phyloP scores from a whole-genome alignment of 2,329 filamentous ascomycete species.

The Gremmenia infestans region DNA sequence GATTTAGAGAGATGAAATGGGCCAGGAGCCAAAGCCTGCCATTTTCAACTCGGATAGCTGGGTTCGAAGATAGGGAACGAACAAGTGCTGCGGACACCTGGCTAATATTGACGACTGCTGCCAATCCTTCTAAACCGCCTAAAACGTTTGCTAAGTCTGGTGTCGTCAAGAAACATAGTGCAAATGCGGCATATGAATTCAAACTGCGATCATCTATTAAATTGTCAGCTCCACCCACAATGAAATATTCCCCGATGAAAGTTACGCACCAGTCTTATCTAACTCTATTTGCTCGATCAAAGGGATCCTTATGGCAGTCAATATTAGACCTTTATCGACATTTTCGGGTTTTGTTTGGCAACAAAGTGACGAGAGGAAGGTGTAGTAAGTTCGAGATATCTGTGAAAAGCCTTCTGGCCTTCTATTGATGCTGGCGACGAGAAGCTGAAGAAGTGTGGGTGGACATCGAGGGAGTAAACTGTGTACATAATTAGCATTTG shows the following conservation, averaged over 20 bases:
- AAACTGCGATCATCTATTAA: constrained; percentile 14
- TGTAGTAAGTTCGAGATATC: constrained; percentile 28
- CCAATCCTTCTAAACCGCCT: constrained; percentile 21
- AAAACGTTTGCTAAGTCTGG: constrained; percentile 24
- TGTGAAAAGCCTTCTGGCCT: constrained; percentile 18
- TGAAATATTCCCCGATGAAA: neutral
- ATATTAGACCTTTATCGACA: constrained; percentile 12
- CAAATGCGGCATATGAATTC: constrained; percentile 27
- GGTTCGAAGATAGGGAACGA: constrained; percentile 18
- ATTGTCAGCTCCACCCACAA: constrained; percentile 4
- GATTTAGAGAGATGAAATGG: constrained; percentile 58
- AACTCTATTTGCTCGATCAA: constrained; percentile 12
- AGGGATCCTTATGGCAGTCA: constrained; percentile 24
- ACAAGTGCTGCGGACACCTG: constrained; percentile 26
- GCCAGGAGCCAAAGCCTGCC: constrained; percentile 60
- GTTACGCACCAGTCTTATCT: constrained; percentile 13
- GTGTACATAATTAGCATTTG: constrained; percentile 10
- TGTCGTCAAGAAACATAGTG: constrained; percentile 28
- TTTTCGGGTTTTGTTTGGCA: constrained; percentile 2
- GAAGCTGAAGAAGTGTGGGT: constrained; percentile 19
- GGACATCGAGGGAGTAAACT: constrained; percentile 18
- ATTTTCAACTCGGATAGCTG: constrained; percentile 17
- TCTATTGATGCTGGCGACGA: constrained; percentile 21
- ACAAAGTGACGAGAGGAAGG: constrained; percentile 25
- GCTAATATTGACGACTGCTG: constrained; percentile 21